Percentiles rank a stretch among this genome's conserved stretches.
Evolutionary conservation across 2,329 filamentous ascomycete genomes (phyloP).

Genomic region (Falciphora oryzae): DNA sequence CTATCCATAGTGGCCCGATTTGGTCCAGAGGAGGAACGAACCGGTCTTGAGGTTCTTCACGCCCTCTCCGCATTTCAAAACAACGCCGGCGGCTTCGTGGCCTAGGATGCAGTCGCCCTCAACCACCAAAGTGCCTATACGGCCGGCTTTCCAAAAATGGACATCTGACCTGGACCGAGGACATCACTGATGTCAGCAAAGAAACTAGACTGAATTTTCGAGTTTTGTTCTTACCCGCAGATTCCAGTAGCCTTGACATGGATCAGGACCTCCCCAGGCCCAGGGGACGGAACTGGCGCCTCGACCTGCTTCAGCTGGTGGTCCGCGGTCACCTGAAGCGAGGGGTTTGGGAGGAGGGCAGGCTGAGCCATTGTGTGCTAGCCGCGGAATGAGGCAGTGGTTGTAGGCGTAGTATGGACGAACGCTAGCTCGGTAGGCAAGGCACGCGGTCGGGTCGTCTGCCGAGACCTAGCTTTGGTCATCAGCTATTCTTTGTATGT

Average conservation of each 20-base stretch:
- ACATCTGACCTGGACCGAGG: conserved; percentile 50
- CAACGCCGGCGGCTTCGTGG: conserved; percentile 58
- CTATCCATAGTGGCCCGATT: too few relatives aligned
- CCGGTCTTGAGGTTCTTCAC: conserved; percentile 44
- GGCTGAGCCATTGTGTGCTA: not conserved
- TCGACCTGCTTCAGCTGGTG: conserved; percentile 51
- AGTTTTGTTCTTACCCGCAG: conserved; percentile 43
- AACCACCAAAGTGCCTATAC: conserved; percentile 57
- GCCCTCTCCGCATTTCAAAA: conserved; percentile 49
- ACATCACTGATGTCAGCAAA: not conserved
- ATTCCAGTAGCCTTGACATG: conserved; percentile 60
- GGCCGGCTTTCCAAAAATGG: conserved; percentile 61
- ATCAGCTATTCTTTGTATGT: not conserved
- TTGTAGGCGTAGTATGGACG: not conserved
- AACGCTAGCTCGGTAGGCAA: too few relatives aligned
- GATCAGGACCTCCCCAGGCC: conserved; percentile 48
- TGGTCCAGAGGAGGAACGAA: conserved; percentile 16
- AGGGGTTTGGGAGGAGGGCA: conserved; percentile 38
- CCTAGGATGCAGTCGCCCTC: conserved; percentile 60
- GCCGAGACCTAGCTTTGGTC: not conserved
- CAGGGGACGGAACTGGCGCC: conserved; percentile 49
- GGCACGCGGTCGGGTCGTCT: too few relatives aligned
- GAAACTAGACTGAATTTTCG: not conserved
- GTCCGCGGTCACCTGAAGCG: conserved; percentile 54
- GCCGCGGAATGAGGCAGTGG: too few relatives aligned